Conservation (phyloP, 139 green algal species). For the Chlorella sp. region DNA sequence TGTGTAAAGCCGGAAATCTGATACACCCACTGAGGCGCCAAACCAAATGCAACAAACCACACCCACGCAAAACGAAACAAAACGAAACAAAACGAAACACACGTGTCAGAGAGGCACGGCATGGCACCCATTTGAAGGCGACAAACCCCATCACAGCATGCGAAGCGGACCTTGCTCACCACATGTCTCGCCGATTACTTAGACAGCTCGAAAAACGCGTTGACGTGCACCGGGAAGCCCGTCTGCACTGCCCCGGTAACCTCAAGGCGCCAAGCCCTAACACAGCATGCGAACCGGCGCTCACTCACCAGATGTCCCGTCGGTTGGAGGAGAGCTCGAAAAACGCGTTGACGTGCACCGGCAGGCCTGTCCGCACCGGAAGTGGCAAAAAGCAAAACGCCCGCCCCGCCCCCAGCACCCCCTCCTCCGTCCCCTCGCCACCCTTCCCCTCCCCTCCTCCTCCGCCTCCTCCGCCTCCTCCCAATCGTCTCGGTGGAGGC, state of each 20-base stretch:
- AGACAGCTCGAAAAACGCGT: conserved; percentile 78
- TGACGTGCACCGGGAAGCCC: conserved; percentile 65
- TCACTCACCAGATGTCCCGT: conserved; percentile 48
- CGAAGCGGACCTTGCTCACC: conserved; percentile 24
- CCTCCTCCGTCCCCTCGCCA: background rate
- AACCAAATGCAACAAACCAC: too few species aligned
- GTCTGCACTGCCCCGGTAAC: conserved; percentile 31
- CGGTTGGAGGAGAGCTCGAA: conserved; percentile 80
- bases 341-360: conserved; percentile 73
- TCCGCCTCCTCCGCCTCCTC: background rate
- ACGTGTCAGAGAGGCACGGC: background rate
- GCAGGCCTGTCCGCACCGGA: conserved; percentile 54
- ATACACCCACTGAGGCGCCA: too few species aligned
- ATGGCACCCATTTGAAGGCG: background rate
- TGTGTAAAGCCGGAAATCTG: too few species aligned
- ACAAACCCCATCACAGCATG: background rate
- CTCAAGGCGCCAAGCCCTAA: background rate
- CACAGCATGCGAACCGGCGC: background rate
- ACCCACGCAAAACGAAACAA: too few species aligned
- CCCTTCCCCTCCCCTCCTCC: background rate
- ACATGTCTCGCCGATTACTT: conserved; percentile 64
- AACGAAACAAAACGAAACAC: background rate
- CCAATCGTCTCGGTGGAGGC: background rate
- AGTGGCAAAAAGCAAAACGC: conserved; percentile 83
- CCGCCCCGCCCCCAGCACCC: conserved; percentile 20